Base-by-base conservation (phyloP, 108 stramenopile species). In the Pseudonitzschia multiseries region DNA sequence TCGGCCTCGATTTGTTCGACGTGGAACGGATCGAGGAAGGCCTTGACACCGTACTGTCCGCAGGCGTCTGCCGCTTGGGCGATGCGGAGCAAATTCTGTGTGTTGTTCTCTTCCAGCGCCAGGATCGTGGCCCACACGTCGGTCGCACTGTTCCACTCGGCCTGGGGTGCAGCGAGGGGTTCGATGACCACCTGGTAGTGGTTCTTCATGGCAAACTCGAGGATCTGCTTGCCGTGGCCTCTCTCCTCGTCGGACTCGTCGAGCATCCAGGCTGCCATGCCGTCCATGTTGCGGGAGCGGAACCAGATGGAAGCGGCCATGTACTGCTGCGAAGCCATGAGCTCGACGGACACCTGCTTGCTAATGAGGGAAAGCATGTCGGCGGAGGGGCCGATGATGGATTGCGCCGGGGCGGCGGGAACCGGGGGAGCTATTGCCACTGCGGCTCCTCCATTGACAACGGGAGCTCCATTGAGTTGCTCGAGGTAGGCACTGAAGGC, bases 241-340 rank as follows among this genome's bases (percentile, higher is more conserved):
- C 79, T 74, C 32, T 80, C 79, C 48, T 80, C 79, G 29, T 53
- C 75, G 22, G 72, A 74, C 43, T 80, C 79, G 41, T 73, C 75
- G 24, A 70, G 48, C 74, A 75, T 75, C 57, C 54, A 80, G 8
- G 79, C 61, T 8, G 79, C 79, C 79, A 80, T 80, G 31, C 79
- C 79, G 18, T 24, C 61, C 28, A 71, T 42, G 20, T 72, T 46
- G 41, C 52, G 69, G 21, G 18, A 24, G 15, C 56, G 52, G 53
- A 64, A 80, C 79, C 79, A 80, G 57, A 80, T 75, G 41, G 69
- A 72, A 15, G 79, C 79, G 32, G 57, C 40, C 62, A 80, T 42
- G 64, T 80, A 80, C 29, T 69, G 26, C 32, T 80, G 79, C 15
- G 72, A 74, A 10, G 79, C 79, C 20, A 31, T 21, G 17, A 80